Percentiles rank a stretch among this genome's conserved stretches.
Evolutionary conservation across 108 stramenopile species (phyloP).

Genomic region (Fragilariopsis cylindrus): DNA sequence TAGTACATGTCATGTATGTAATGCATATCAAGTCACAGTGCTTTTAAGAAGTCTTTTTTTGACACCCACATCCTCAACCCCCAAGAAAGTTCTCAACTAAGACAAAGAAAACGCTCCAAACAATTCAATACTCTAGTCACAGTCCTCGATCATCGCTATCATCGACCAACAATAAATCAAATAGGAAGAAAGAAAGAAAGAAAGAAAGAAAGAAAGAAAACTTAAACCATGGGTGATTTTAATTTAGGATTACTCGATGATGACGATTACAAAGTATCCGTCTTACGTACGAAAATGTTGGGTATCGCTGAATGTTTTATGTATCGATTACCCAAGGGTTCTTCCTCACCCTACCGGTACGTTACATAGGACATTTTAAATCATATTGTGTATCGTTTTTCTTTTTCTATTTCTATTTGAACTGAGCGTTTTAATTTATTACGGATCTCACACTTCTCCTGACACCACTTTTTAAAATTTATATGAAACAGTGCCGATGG

Average conservation of each 20-base stretch:
- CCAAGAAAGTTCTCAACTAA: too few relatives aligned
- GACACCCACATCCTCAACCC: too few relatives aligned
- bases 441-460: neutral
- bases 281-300: slow-evolving; percentile 61
- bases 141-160: too few relatives aligned
- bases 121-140: too few relatives aligned
- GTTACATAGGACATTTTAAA: neutral
- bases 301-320: slow-evolving; percentile 75
- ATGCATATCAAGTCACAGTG: too few relatives aligned
- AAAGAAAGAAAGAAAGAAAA: too few relatives aligned
- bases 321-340: slow-evolving; percentile 57
- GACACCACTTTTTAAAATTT: neutral
- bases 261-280: slow-evolving; percentile 53
- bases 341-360: slow-evolving; percentile 40
- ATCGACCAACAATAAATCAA: too few relatives aligned
- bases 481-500: slow-evolving; percentile 43
- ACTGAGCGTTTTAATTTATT: neutral
- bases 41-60: too few relatives aligned
- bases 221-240: slow-evolving; percentile 14
- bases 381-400: neutral
- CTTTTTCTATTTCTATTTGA: neutral
- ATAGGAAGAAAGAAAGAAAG: too few relatives aligned
- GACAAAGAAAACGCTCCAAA: too few relatives aligned
- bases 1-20: too few relatives aligned
- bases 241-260: slow-evolving; percentile 56